These are phyloP conservation scores for Serendipita sp. DNA, from an alignment of 768 basidiomycete genomes.

Conservation along the genomic window DNA sequence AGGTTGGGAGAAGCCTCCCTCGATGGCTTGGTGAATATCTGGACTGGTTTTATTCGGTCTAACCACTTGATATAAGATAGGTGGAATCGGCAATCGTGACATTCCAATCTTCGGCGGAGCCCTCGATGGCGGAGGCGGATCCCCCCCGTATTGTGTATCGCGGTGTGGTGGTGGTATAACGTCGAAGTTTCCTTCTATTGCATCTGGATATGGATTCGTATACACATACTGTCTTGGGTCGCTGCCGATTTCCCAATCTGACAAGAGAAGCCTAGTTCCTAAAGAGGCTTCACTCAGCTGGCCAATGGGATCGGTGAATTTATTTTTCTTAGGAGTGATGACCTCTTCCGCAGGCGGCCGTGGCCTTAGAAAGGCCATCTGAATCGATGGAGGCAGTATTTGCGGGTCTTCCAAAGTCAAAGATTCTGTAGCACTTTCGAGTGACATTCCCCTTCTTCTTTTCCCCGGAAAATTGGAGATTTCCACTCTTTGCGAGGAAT, in stretches of 20 bases:
- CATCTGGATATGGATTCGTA: neutral
- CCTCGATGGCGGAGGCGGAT: neutral
- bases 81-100: neutral
- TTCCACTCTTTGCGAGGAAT: neutral
- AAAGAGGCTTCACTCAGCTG: neutral
- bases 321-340: neutral
- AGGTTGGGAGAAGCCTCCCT: neutral
- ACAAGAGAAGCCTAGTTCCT: neutral
- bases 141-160: too few species aligned
- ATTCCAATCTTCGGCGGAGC: slow-evolving; percentile 1
- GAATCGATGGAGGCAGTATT: neutral
- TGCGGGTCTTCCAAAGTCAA: neutral
- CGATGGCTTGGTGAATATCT: neutral
- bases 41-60: neutral
- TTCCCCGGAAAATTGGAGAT: neutral
- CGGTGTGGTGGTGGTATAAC: neutral
- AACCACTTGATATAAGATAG: neutral
- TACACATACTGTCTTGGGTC: neutral
- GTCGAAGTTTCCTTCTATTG: neutral
- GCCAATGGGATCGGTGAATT: neutral
- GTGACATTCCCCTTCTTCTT: neutral
- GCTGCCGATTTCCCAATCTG: neutral
- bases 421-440: neutral
- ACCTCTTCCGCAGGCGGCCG: neutral
- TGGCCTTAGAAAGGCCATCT: neutral